A percentile compares a stretch with the other conserved stretches of the same genome.
Conservation (phyloP, 345 rosid species). For the Gossypium turneri region DNA sequence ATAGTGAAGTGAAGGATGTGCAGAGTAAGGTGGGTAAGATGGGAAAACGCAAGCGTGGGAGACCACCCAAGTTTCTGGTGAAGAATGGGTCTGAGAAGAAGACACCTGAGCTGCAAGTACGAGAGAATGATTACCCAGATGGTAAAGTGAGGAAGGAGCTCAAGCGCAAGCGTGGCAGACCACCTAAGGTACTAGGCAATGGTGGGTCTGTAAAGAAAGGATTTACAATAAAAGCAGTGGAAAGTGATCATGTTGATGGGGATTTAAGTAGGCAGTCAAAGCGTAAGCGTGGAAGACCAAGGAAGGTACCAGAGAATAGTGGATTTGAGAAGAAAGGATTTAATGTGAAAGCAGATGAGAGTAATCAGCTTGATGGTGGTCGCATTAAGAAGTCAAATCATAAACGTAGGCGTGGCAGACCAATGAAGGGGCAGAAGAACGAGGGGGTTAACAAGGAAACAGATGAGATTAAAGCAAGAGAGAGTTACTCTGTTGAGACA, state of each 20-base stretch:
- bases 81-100: conserved; percentile 3
- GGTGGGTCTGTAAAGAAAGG: not conserved
- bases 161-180: conserved; percentile 8
- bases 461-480: not conserved
- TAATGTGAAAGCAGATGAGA: not conserved
- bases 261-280: not conserved
- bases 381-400: not conserved
- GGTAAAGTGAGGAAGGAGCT: not conserved
- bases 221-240: not conserved
- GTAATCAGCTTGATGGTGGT: not conserved
- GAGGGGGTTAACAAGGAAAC: not conserved
- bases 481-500: not conserved
- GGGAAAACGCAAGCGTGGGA: conserved; percentile 11
- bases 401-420: not conserved
- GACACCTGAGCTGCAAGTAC: not conserved
- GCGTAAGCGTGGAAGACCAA: conserved; percentile 4
- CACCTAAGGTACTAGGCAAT: not conserved
- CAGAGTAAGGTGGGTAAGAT: conserved; percentile 1
- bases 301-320: not conserved
- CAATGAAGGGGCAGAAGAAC: not conserved
- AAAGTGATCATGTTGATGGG: not conserved
- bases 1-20: conserved; percentile 6
- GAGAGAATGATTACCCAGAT: not conserved
- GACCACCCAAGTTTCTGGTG: conserved; percentile 12
- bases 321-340: conserved; percentile 10